phyloP scores from a whole-genome alignment of 2,329 filamentous ascomycete species.

The Cadophora sp. region DNA sequence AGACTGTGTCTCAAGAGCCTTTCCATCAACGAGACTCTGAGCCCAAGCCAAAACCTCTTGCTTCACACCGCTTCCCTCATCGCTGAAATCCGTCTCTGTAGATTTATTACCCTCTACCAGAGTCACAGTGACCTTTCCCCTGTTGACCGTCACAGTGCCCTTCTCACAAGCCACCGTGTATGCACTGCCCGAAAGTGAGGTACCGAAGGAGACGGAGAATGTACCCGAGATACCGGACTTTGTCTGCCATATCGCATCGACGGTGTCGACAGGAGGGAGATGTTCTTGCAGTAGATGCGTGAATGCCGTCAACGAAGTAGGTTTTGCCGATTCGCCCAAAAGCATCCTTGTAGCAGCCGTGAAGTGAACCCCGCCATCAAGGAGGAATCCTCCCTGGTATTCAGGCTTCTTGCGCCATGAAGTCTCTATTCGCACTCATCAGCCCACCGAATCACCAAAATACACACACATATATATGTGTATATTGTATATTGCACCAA shows the following conservation, averaged over 20 bases:
- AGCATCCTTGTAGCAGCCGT: constrained; percentile 68
- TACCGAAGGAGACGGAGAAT: constrained; percentile 44
- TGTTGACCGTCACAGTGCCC: constrained; percentile 40
- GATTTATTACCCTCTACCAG: constrained; percentile 38
- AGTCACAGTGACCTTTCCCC: constrained; percentile 40
- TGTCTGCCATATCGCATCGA: constrained; percentile 45
- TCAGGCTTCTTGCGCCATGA: constrained; percentile 71
- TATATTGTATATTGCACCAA: neutral
- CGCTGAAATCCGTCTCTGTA: constrained; percentile 41
- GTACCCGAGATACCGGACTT: constrained; percentile 43
- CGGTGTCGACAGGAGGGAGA: constrained; percentile 44
- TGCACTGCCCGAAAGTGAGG: constrained; percentile 41
- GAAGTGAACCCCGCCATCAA: constrained; percentile 79
- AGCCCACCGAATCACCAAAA: constrained; percentile 9
- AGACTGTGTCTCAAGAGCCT: constrained; percentile 33
- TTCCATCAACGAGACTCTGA: constrained; percentile 38
- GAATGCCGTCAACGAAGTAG: constrained; percentile 39
- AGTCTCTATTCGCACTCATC: constrained; percentile 48
- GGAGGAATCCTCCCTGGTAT: constrained; percentile 78
- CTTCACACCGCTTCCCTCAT: constrained; percentile 42
- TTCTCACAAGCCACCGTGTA: constrained; percentile 45
- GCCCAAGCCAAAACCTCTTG: constrained; percentile 45
- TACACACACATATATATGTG: too few relatives aligned
- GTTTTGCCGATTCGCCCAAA: constrained; percentile 50
- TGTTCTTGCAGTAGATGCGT: constrained; percentile 41